These are phyloP conservation scores for Fimicolochytrium jonesii DNA, from an alignment of 192 early-diverging fungal genomes.

Conservation along the genomic window DNA sequence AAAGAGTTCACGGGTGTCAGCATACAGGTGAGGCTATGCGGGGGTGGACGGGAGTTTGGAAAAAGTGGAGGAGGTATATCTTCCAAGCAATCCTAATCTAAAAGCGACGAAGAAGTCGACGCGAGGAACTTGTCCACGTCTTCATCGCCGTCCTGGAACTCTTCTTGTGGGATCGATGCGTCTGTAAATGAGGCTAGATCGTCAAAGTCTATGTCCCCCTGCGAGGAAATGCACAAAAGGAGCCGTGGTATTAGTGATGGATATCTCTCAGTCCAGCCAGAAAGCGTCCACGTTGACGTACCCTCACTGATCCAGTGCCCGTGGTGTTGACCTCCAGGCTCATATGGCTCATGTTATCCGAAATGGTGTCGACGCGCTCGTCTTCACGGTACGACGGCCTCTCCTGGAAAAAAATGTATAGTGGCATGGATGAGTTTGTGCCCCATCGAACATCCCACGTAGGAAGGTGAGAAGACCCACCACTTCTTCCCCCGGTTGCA, in stretches of 20 bases:
- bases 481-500: slow-evolving; percentile 17
- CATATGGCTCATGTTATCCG: slow-evolving; percentile 64
- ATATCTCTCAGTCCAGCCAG: background rate
- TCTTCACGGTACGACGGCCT: no score
- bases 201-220: slow-evolving; percentile 61
- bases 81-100: background rate
- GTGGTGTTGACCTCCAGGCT: slow-evolving; percentile 78
- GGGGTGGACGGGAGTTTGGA: no score
- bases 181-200: slow-evolving; percentile 21
- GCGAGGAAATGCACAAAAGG: background rate
- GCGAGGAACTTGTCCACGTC: slow-evolving; percentile 19
- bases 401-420: no score
- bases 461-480: no score
- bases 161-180: background rate
- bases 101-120: slow-evolving; percentile 1
- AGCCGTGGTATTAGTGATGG: background rate
- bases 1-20: no score
- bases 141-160: background rate
- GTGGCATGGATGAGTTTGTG: no score
- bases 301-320: slow-evolving; percentile 69
- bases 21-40: no score
- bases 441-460: no score
- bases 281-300: slow-evolving; percentile 18
- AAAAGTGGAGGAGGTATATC: no score
- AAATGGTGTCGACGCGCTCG: slow-evolving; percentile 15